A percentile compares a stretch with the other conserved stretches of the same genome.
Conservation (phyloP, 2,329 filamentous ascomycete species). For the Colletotrichum coccodes region DNA sequence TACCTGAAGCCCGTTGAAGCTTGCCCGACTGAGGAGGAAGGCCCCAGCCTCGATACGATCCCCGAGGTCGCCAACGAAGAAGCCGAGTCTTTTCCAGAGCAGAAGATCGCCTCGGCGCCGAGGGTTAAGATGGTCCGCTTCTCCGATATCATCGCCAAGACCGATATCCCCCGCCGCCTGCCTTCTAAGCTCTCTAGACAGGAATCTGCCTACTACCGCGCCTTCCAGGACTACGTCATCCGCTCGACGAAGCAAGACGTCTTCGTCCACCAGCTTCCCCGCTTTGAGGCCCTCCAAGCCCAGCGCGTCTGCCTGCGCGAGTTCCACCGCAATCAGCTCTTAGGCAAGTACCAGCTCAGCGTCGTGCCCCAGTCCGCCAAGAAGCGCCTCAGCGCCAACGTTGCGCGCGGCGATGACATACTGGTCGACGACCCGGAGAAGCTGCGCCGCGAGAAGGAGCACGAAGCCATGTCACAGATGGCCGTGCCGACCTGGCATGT, state of each 20-base stretch:
- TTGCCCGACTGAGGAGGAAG: constrained; percentile 40
- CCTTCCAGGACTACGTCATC: constrained; percentile 80
- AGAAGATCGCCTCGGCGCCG: constrained; percentile 39
- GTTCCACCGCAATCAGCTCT: constrained; percentile 81
- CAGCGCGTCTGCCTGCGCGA: constrained; percentile 79
- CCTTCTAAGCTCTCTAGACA: constrained; percentile 63
- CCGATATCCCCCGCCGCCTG: constrained; percentile 58
- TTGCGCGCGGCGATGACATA: constrained; percentile 76
- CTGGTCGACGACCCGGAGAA: constrained; percentile 71
- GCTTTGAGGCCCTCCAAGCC: constrained; percentile 89
- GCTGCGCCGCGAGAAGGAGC: constrained; percentile 78
- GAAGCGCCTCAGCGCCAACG: constrained; percentile 77
- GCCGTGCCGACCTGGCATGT: constrained; percentile 70
- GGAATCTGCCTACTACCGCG: constrained; percentile 88
- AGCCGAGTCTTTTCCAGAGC: constrained; percentile 40
- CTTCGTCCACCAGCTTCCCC: constrained; percentile 84
- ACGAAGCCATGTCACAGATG: constrained; percentile 81
- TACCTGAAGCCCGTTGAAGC: constrained; percentile 77
- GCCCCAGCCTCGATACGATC: constrained; percentile 45
- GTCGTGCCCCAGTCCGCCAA: constrained; percentile 75
- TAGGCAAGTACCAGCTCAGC: constrained; percentile 85
- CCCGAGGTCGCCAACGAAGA: constrained; percentile 46
- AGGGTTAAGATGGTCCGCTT: constrained; percentile 83
- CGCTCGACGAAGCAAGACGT: constrained; percentile 76
- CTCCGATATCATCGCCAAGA: constrained; percentile 62